Conservation (phyloP, 495 filamentous ascomycete species). For the Cetradonia linearis region DNA sequence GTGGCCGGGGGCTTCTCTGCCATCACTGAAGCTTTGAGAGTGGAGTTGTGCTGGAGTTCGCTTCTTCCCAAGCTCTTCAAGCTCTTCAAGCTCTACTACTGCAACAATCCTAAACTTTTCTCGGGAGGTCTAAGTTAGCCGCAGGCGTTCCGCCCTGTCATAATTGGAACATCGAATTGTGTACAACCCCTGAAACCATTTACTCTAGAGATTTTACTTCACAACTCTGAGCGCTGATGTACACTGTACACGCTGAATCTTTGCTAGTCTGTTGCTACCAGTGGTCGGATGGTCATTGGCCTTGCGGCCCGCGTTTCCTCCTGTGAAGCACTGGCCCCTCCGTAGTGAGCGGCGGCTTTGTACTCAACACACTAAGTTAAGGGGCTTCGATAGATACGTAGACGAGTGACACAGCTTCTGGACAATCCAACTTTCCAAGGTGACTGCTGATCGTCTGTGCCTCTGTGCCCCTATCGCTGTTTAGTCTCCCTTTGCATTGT, state of each 20-base stretch:
- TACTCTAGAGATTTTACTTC: not conserved
- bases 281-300: not conserved
- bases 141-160: slow-evolving; percentile 6
- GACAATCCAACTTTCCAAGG: slow-evolving; percentile 8
- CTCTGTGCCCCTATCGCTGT: not conserved
- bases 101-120: not conserved
- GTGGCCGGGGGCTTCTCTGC: slow-evolving; percentile 9
- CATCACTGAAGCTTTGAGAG: slow-evolving; percentile 13
- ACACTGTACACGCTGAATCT: not conserved
- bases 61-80: not conserved
- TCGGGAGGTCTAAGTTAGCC: slow-evolving; percentile 15
- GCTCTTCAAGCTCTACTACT: not conserved
- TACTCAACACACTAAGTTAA: slow-evolving; percentile 1
- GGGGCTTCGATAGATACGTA: not conserved
- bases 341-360: not conserved
- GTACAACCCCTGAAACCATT: slow-evolving; percentile 6
- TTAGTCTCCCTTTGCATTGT: slow-evolving; percentile 4
- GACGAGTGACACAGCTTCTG: not conserved
- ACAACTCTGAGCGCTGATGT: not conserved
- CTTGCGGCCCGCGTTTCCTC: not conserved
- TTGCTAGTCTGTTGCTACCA: not conserved
- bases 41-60: not conserved
- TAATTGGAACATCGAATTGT: slow-evolving; percentile 5
- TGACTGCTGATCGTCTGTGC: not conserved
- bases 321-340: not conserved